These are phyloP conservation scores for Candida boleticola DNA, from an alignment of 805 yeast genomes.

Conservation along the genomic window DNA sequence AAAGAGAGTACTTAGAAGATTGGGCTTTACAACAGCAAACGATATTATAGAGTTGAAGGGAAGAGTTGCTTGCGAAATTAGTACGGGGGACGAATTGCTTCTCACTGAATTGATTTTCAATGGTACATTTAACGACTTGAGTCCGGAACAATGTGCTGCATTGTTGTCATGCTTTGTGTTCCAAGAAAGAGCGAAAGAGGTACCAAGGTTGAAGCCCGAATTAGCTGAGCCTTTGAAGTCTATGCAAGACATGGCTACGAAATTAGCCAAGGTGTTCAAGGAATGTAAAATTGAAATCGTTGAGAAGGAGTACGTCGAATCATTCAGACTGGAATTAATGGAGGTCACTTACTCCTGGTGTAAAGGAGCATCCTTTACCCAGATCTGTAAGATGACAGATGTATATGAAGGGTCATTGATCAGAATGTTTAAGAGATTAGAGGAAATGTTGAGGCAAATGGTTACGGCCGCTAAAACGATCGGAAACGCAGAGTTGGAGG, in stretches of 20 bases:
- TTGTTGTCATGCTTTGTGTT: constrained; percentile 91
- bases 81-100: constrained; percentile 83
- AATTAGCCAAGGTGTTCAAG: constrained; percentile 83
- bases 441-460: constrained; percentile 89
- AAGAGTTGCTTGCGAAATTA: constrained; percentile 94
- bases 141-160: constrained; percentile 90
- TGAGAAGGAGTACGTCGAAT: constrained; percentile 89
- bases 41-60: constrained; percentile 97
- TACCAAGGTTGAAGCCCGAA: constrained; percentile 82
- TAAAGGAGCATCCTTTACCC: constrained; percentile 92
- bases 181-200: constrained; percentile 91
- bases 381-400: constrained; percentile 97
- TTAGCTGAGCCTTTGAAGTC: constrained; percentile 88
- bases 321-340: constrained; percentile 91
- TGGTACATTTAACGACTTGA: constrained; percentile 87
- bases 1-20: constrained; percentile 86
- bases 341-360: constrained; percentile 98
- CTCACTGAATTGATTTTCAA: constrained; percentile 91
- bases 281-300: constrained; percentile 88
- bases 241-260: constrained; percentile 86
- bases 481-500: constrained; percentile 83
- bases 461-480: constrained; percentile 90
- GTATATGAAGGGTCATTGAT: constrained; percentile 96
- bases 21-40: constrained; percentile 81
- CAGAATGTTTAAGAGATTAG: constrained; percentile 90